Conservation (phyloP, 305 asterid species). For the Striga hermonthica region DNA sequence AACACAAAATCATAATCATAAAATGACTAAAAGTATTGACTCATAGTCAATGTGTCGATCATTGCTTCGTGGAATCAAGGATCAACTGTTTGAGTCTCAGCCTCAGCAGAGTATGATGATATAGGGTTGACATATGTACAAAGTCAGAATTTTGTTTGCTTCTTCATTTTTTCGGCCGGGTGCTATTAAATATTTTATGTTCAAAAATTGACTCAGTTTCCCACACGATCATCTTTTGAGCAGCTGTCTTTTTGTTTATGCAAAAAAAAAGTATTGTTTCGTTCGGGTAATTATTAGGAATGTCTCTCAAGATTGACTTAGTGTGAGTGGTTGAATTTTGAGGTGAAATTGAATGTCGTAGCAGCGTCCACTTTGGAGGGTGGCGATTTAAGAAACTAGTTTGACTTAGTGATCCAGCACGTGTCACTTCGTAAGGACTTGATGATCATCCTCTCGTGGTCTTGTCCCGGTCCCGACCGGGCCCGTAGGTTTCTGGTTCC, state of each 20-base stretch:
- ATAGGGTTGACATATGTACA: slow-evolving; percentile 33
- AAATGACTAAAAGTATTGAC: neutral
- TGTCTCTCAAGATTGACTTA: slow-evolving; percentile 29
- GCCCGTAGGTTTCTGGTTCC: too few relatives aligned
- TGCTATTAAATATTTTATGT: neutral
- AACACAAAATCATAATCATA: too few relatives aligned
- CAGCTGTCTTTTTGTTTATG: neutral
- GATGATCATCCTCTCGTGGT: too few relatives aligned
- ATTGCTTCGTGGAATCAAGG: slow-evolving; percentile 1
- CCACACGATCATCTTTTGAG: neutral
- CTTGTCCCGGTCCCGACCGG: too few relatives aligned
- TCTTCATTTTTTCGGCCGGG: neutral
- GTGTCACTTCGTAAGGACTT: slow-evolving; percentile 14
- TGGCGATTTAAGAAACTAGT: slow-evolving; percentile 21
- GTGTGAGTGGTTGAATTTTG: slow-evolving; percentile 32
- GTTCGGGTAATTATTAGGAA: slow-evolving; percentile 18
- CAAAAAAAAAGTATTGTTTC: neutral
- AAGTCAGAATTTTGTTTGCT: neutral
- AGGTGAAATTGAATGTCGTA: slow-evolving; percentile 32
- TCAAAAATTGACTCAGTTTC: slow-evolving; percentile 18
- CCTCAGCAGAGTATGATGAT: slow-evolving; percentile 33
- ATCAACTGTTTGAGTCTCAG: neutral
- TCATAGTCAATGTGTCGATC: neutral
- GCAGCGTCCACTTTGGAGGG: slow-evolving; percentile 36
- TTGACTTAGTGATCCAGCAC: slow-evolving; percentile 29